Conservation (phyloP, 2,329 filamentous ascomycete genomes). For the Fusarium secorum region DNA sequence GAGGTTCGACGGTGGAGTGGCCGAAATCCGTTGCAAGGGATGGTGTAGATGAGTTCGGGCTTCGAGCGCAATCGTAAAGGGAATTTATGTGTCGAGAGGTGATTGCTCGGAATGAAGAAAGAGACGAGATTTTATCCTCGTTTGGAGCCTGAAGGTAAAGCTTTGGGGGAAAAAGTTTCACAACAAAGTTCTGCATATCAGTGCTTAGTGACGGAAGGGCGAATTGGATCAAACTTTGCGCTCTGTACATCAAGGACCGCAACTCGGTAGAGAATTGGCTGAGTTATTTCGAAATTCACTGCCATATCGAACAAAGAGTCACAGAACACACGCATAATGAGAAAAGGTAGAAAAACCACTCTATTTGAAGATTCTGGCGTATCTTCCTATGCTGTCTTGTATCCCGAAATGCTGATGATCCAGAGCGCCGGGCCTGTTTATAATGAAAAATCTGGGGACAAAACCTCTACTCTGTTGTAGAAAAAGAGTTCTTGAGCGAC, state of each 20-base stretch:
- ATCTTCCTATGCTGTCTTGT: neutral
- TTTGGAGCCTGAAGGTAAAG: neutral
- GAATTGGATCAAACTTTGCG: neutral
- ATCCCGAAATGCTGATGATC: neutral
- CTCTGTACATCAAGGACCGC: too few species aligned
- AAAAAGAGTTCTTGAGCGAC: neutral
- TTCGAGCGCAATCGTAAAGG: neutral
- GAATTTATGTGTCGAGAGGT: neutral
- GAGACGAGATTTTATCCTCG: neutral
- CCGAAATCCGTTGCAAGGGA: neutral
- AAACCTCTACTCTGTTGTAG: neutral
- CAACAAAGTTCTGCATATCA: neutral
- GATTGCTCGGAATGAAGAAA: neutral
- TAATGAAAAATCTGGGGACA: neutral
- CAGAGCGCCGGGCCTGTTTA: neutral
- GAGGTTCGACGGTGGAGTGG: neutral
- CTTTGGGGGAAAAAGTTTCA: neutral
- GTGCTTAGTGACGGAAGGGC: neutral
- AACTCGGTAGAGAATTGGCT: neutral
- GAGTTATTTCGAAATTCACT: neutral
- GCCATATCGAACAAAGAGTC: neutral
- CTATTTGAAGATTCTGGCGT: neutral
- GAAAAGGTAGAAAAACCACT: neutral
- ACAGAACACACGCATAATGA: neutral
- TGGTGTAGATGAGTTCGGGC: neutral